Conservation (phyloP, 2,329 filamentous ascomycete genomes). For the Apiospora arundinis region DNA sequence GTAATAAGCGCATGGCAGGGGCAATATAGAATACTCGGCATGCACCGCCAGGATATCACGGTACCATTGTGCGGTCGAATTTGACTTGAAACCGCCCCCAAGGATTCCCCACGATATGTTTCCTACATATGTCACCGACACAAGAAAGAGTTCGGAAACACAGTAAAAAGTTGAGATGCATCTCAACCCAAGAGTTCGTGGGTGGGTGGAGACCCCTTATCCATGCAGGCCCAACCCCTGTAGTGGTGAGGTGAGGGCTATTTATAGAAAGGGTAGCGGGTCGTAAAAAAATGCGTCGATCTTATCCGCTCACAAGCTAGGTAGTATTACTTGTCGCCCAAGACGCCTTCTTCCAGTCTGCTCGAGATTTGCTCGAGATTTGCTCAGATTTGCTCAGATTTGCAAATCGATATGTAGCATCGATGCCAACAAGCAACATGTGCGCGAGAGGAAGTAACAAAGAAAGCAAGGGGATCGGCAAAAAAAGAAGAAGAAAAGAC, state of each 20-base stretch:
- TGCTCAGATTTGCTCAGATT: background rate
- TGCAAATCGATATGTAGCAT: background rate
- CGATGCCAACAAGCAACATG: background rate
- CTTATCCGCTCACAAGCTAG: background rate
- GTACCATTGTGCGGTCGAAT: background rate
- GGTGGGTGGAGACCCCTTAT: slow-evolving; percentile 7
- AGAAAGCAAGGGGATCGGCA: background rate
- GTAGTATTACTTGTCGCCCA: background rate
- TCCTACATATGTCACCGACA: background rate
- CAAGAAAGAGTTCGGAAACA: background rate
- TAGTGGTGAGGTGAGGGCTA: slow-evolving; percentile 7
- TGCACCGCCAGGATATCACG: slow-evolving; percentile 1
- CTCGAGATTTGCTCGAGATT: background rate
- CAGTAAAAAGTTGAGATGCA: slow-evolving; percentile 8
- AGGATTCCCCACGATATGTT: slow-evolving; percentile 13
- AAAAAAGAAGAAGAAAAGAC: background rate
- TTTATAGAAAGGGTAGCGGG: background rate
- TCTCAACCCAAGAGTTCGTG: slow-evolving; percentile 9
- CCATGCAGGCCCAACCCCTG: slow-evolving; percentile 14
- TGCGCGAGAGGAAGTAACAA: background rate
- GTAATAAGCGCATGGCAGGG: background rate
- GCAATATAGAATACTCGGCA: slow-evolving; percentile 2
- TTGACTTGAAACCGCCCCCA: slow-evolving; percentile 16
- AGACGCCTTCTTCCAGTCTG: background rate
- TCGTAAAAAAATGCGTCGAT: slow-evolving; percentile 5